phyloP scores from a whole-genome alignment of 1,284 basidiomycete genomes.

The Melampsora americana region DNA sequence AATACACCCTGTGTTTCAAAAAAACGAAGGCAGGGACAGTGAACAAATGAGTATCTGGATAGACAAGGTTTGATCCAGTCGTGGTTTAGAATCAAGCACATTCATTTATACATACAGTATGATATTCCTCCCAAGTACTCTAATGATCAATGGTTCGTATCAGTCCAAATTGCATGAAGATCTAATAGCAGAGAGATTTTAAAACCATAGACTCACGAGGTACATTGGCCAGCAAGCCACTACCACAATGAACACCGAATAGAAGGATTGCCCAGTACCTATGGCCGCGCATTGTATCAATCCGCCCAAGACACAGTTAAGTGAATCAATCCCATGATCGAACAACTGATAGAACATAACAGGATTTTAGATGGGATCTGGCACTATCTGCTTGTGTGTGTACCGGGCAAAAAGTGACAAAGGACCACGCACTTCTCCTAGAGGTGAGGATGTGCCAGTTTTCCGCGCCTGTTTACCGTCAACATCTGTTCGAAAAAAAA shows the following conservation, averaged over 20 bases:
- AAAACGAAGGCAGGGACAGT: not conserved
- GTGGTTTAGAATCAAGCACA: not conserved
- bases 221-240: constrained; percentile 44
- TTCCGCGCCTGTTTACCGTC: constrained; percentile 43
- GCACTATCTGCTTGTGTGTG: not conserved
- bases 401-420: not conserved
- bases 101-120: constrained; percentile 24
- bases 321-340: constrained; percentile 42
- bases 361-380: not conserved
- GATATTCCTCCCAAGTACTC: constrained; percentile 44
- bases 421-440: constrained; percentile 26
- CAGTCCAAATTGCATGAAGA: not conserved
- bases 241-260: constrained; percentile 38
- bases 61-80: not conserved
- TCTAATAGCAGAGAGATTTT: not conserved
- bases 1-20: constrained; percentile 24
- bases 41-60: not conserved
- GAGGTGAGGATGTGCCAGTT: constrained; percentile 38
- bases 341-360: constrained; percentile 19
- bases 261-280: constrained; percentile 31
- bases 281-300: constrained; percentile 39
- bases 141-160: not conserved
- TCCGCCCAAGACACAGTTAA: constrained; percentile 41
- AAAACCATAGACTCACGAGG: constrained; percentile 11
- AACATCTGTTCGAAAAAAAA: constrained; percentile 24